These are phyloP conservation scores for Meyerozyma athensensis DNA, from an alignment of 1,139 yeast species.

Conservation along the genomic window DNA sequence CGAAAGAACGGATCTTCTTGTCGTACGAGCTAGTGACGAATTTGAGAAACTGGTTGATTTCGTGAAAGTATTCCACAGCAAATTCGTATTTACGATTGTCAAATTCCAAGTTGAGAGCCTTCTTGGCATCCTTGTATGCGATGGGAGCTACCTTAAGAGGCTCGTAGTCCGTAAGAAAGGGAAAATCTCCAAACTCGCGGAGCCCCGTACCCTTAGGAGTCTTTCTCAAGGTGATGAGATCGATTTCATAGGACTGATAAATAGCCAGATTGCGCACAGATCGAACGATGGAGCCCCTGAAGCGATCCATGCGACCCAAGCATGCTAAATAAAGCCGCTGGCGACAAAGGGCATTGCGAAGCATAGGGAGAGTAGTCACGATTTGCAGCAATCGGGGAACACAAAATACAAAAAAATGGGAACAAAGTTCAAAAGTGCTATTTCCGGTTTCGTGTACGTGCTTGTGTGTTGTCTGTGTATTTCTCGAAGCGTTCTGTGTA, in stretches of 20 bases:
- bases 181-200: slow-evolving; percentile 2
- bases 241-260: slow-evolving; percentile 27
- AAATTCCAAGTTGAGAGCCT: slow-evolving; percentile 3
- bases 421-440: no score
- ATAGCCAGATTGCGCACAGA: neutral
- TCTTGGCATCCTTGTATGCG: neutral
- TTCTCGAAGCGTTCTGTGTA: no score
- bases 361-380: no score
- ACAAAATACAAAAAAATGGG: no score
- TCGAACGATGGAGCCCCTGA: neutral
- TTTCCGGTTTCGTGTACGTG: no score
- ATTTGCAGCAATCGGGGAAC: no score
- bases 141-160: neutral
- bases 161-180: neutral
- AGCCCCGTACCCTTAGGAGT: slow-evolving; percentile 14
- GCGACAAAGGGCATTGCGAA: no score
- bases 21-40: slow-evolving; percentile 23
- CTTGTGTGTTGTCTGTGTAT: no score
- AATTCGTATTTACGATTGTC: slow-evolving; percentile 15
- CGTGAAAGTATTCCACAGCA: slow-evolving; percentile 17
- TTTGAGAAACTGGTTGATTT: slow-evolving; percentile 19
- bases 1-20: slow-evolving; percentile 18
- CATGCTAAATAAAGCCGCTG: no score
- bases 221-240: slow-evolving; percentile 29
- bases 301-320: neutral